Conservation (phyloP, 2,329 filamentous ascomycete genomes). For the Epichloe aotearoae region DNA sequence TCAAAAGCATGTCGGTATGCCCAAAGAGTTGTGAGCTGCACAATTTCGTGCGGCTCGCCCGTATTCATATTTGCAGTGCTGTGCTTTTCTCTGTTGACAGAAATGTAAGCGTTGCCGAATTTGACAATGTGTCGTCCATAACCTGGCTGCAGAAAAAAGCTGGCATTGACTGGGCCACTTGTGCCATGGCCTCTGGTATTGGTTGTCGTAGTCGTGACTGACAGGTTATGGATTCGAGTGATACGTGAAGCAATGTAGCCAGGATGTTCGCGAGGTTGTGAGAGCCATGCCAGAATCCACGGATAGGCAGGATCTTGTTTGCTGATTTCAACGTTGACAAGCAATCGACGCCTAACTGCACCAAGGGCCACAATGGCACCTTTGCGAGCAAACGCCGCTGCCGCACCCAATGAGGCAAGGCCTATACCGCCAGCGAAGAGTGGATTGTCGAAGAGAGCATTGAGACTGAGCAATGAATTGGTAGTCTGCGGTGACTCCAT, state of each 20-base stretch:
- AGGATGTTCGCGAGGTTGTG: conserved; percentile 55
- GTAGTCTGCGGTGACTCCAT: conserved; percentile 20
- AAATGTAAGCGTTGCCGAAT: conserved; percentile 75
- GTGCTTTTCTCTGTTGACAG: conserved; percentile 77
- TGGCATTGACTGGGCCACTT: conserved; percentile 58
- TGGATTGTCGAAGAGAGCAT: conserved; percentile 50
- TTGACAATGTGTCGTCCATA: conserved; percentile 82
- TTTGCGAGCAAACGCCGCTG: conserved; percentile 66
- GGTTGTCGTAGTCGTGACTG: conserved; percentile 43
- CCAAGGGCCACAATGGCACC: conserved; percentile 59
- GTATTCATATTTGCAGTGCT: conserved; percentile 67
- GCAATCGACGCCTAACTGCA: conserved; percentile 68
- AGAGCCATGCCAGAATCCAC: conserved; percentile 93
- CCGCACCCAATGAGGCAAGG: conserved; percentile 76
- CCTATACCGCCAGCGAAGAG: conserved; percentile 67
- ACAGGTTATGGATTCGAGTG: conserved; percentile 47
- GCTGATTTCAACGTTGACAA: conserved; percentile 93
- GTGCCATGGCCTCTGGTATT: conserved; percentile 42
- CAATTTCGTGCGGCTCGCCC: conserved; percentile 85
- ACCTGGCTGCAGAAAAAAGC: conserved; percentile 81
- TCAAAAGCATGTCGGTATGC: conserved; percentile 81
- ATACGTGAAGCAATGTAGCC: conserved; percentile 47
- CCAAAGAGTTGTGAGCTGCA: conserved; percentile 86
- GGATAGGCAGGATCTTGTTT: conserved; percentile 86
- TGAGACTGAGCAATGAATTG: conserved; percentile 31